Conservation (phyloP, 2,329 filamentous ascomycete species). For the Aspergillus nomiae region DNA sequence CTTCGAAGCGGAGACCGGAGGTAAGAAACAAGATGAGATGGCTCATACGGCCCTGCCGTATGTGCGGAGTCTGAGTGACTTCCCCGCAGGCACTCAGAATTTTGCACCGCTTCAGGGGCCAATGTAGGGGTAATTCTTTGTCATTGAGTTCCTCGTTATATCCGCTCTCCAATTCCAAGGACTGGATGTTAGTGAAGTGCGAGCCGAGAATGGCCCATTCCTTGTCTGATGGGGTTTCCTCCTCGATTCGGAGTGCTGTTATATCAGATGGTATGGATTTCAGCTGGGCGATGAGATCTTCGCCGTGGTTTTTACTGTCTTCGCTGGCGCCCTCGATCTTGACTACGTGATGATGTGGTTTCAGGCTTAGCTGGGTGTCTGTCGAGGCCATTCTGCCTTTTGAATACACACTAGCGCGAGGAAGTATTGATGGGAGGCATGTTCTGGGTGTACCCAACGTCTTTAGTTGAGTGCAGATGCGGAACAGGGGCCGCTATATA, state of each 20-base stretch:
- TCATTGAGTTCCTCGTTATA: constrained; percentile 28
- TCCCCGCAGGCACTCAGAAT: constrained; percentile 19
- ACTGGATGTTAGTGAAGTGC: constrained; percentile 23
- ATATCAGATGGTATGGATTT: constrained; percentile 18
- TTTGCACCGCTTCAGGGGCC: constrained; percentile 23
- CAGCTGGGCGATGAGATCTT: constrained; percentile 20
- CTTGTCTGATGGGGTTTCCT: constrained; percentile 23
- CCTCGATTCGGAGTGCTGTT: constrained; percentile 17
- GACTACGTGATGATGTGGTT: constrained; percentile 5
- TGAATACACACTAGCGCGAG: background rate
- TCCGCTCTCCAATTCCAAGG: constrained; percentile 22
- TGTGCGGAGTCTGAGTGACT: constrained; percentile 18
- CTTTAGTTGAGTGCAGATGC: background rate
- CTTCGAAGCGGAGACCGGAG: constrained; percentile 26
- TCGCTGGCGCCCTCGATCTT: constrained; percentile 15
- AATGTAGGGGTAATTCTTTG: constrained; percentile 25
- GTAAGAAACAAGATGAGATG: constrained; percentile 25
- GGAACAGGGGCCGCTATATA: background rate
- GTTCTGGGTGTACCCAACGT: background rate
- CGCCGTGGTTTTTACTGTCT: constrained; percentile 7
- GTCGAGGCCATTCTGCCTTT: background rate
- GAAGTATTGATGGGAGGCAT: background rate
- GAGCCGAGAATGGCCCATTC: constrained; percentile 28
- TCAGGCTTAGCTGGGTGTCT: background rate
- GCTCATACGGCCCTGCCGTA: constrained; percentile 22